These are phyloP conservation scores for Pseudovirgaria hyperparasitica DNA, from an alignment of 2,329 filamentous ascomycete genomes.

Conservation along the genomic window DNA sequence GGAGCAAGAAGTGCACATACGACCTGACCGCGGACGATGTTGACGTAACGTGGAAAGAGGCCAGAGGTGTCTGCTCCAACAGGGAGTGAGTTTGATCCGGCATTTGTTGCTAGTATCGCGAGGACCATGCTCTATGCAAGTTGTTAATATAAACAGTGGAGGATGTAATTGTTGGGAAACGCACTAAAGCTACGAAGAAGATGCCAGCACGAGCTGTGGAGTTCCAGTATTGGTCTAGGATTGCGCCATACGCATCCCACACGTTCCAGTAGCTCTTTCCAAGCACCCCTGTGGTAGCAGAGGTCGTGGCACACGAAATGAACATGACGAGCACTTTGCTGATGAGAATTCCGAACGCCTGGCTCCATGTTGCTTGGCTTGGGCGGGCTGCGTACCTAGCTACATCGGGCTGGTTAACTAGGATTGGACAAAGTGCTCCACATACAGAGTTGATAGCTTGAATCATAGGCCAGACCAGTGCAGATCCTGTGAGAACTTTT, in stretches of 20 bases:
- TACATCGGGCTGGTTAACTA: constrained; percentile 7
- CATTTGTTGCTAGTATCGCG: constrained; percentile 31
- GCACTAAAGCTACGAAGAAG: constrained; percentile 25
- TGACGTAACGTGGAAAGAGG: constrained; percentile 30
- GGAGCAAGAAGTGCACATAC: constrained; percentile 25
- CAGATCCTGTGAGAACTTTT: constrained; percentile 2
- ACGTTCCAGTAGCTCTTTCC: constrained; percentile 3
- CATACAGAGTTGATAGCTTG: constrained; percentile 6
- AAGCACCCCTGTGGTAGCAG: constrained; percentile 1
- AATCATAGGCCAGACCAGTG: constrained; percentile 6
- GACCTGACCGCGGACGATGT: constrained; percentile 30
- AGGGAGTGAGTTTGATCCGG: constrained; percentile 28
- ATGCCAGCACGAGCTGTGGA: constrained; percentile 25
- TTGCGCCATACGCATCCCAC: constrained; percentile 4
- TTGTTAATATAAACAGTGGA: no score
- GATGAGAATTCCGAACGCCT: constrained; percentile 3
- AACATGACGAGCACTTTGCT: constrained; percentile 3
- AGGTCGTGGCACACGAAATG: constrained; percentile 3
- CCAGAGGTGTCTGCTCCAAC: constrained; percentile 30
- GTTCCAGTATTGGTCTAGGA: constrained; percentile 8
- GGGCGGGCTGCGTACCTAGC: constrained; percentile 4
- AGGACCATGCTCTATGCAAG: no score
- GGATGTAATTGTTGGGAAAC: no score
- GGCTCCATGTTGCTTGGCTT: constrained; percentile 2
- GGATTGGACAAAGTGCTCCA: constrained; percentile 3